Evolutionary conservation across 495 filamentous ascomycete genomes (phyloP), one percentile per base, ranked within the genome.

Genomic region (Articulospora tetracladia): DNA sequence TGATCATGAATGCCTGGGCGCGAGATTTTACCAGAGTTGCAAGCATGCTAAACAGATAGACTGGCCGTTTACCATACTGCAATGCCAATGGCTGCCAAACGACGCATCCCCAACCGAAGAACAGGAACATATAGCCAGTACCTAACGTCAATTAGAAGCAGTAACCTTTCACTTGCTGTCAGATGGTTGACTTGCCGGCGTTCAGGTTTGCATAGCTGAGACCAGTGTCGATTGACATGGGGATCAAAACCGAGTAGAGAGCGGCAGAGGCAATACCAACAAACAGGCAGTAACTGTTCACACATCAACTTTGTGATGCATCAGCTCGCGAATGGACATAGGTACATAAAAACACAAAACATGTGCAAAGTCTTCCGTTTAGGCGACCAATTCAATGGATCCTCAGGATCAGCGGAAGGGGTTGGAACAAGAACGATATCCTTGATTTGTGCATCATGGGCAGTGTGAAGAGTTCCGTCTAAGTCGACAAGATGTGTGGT

Each of bases 361-460:
- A 55, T 1, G 80, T 79, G 2, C 81, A 84, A 62, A 15, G 77
- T 59, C 69, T 86, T 86, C 50, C 83, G 75, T 44, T 72, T 70
- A 3, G 68, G 73, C 50, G 81, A 77, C 84, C 84, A 87, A 55
- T 85, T 86, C 58, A 87, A 68, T n/a, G 84, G 83, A 59, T 87
- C 83, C 48, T 86, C 77, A 2, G 81, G 80, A 58, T 86, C 79
- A 44, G 70, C 68, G 0, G 83, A 84, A 1, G 84, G 84, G 0
- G 76, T 71, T 8, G 84, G 84, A 34, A 85, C 75, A 26, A 87
- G 69, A 17, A 86, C 78, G 54, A 85, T 78, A 52, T 85, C 83
- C 36, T 68, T 65, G 48, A 56, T 75, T 68, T 59, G 74, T 53
- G 67, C 79, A 72, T 49, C 72, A 70, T 58, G 77, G 63, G 30